Evolutionary conservation across 352 stramenopile species (phyloP), one percentile per base, ranked within the genome.

Genomic region (Pythium diclinum): DNA sequence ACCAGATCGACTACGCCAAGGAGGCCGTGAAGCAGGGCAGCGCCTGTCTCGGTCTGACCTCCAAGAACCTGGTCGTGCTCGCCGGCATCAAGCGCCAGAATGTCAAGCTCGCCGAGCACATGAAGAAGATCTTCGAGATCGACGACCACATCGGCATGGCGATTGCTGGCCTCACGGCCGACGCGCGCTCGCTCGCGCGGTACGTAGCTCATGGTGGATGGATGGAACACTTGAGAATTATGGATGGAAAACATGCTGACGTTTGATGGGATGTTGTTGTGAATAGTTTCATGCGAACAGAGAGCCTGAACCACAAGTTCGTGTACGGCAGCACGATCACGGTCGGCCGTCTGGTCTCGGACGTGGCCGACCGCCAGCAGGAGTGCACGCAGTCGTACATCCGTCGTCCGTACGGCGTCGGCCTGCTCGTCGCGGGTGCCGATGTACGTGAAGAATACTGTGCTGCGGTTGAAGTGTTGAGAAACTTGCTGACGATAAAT

Each of bases 281-380:
- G 25, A 17, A 23, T 56, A 91, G 83, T 60, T 98, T 97, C 73
- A 98, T 98, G 92, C 85, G 97, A 47, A 99, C 95, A 56, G 97
- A 99, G 79, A 98, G 96, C 69, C 79, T 99, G 58, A 99, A 99
- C 79, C 96, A 99, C 88, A 99, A 99, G 82, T 99, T 99, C 73
- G 92, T 99, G 40, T 99, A 99, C 75, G 96, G 97, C 56, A 97
- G 94, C 63, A 78, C 82, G 63, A 97, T 99, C 64, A 95, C 96
- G 17, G 91, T 96, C 10, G 91, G 94, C 42, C 85, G 96, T 10
- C 78, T 99, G 52, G 96, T 99, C 28, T 91, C 87, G 57, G 96
- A 99, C 75, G 76, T 99, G 16, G 97, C 97, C 7, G 97, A 99
- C 83, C 98, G 79, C 72, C 97, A 99, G 75, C 97, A 99, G 75